These are phyloP conservation scores for Perilla frutescens DNA, from an alignment of 257 asterid species.

Conservation along the genomic window DNA sequence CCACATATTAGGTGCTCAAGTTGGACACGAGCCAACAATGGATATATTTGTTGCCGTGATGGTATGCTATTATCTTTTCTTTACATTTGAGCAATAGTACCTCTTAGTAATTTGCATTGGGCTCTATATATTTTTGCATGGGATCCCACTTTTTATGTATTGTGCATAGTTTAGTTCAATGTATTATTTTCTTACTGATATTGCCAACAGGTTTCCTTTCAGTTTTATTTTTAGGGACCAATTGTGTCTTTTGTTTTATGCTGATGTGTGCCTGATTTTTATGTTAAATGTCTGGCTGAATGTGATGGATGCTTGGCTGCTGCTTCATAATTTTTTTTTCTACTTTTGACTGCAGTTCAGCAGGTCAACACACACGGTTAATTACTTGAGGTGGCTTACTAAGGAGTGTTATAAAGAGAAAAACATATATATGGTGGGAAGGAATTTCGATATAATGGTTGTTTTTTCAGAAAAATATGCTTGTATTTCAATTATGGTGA, in stretches of 20 bases:
- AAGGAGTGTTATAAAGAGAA: too few species aligned
- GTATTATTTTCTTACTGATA: not conserved
- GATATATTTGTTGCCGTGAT: constrained; percentile 98
- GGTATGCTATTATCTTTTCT: constrained; percentile 51
- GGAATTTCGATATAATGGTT: too few species aligned
- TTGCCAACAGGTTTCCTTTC: not conserved
- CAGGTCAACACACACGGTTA: not conserved
- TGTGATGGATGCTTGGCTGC: constrained; percentile 3
- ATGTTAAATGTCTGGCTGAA: constrained; percentile 10
- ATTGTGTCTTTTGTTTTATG: not conserved
- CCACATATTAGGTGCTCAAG: constrained; percentile 77
- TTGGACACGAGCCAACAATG: constrained; percentile 99
- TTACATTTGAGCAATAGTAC: not conserved
- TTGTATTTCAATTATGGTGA: too few species aligned
- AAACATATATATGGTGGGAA: too few species aligned
- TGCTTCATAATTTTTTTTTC: not conserved
- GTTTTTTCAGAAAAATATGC: too few species aligned
- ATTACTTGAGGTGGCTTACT: too few species aligned
- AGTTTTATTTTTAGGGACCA: not conserved
- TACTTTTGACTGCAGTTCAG: not conserved
- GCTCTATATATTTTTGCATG: constrained; percentile 28
- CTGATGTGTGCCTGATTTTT: not conserved
- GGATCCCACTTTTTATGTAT: constrained; percentile 1
- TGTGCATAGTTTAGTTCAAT: constrained; percentile 11
- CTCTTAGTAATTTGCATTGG: not conserved